phyloP scores from a whole-genome alignment of 495 filamentous ascomycete species.

The Penicillium argentinense region DNA sequence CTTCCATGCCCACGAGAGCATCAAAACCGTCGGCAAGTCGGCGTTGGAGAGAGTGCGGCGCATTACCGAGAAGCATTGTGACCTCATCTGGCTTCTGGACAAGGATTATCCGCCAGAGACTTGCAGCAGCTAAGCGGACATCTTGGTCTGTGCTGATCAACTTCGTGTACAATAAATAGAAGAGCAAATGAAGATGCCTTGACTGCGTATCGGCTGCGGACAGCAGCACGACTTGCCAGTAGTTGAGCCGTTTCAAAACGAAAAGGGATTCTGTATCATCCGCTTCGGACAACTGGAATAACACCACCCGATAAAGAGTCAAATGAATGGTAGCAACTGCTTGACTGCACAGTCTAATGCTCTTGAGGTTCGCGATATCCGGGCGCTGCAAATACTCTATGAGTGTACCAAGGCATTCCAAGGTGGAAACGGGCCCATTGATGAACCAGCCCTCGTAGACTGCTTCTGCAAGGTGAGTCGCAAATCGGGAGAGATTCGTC shows the following conservation, averaged over 20 bases:
- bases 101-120: slow-evolving; percentile 84
- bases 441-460: slow-evolving; percentile 96
- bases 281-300: slow-evolving; percentile 81
- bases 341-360: slow-evolving; percentile 82
- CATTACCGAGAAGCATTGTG: slow-evolving; percentile 65
- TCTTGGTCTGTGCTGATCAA: slow-evolving; percentile 61
- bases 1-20: slow-evolving; percentile 82
- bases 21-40: slow-evolving; percentile 76
- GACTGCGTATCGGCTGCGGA: slow-evolving; percentile 70
- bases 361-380: slow-evolving; percentile 76
- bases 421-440: slow-evolving; percentile 66
- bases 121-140: slow-evolving; percentile 75
- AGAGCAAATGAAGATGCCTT: slow-evolving; percentile 76
- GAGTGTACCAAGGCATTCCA: slow-evolving; percentile 85
- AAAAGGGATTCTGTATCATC: slow-evolving; percentile 64
- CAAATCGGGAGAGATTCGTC: slow-evolving; percentile 79
- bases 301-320: slow-evolving; percentile 70
- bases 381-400: slow-evolving; percentile 88
- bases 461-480: slow-evolving; percentile 77
- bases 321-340: slow-evolving; percentile 70
- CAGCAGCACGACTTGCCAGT: slow-evolving; percentile 94
- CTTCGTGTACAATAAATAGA: slow-evolving; percentile 86
- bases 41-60: slow-evolving; percentile 64
- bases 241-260: slow-evolving; percentile 80
- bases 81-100: slow-evolving; percentile 92